Evolutionary conservation across 768 basidiomycete genomes (phyloP).

Genomic region (Lactifluus hygrophoroides): DNA sequence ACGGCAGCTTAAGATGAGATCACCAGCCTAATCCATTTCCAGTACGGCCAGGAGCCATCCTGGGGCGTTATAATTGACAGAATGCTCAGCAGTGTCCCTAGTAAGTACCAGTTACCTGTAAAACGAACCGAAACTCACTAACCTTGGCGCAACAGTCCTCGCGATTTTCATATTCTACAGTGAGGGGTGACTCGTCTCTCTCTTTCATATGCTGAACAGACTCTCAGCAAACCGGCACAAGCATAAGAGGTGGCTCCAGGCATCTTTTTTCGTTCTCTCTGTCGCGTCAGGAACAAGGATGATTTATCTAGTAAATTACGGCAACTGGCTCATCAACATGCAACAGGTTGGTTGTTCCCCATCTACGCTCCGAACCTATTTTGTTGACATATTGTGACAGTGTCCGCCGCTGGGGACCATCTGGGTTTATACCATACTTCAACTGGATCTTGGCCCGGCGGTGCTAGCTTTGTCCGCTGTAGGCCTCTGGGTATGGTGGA

Average conservation of each 20-base stretch:
- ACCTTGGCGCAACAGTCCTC: conserved; percentile 41
- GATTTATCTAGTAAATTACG: conserved; percentile 61
- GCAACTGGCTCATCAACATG: conserved; percentile 66
- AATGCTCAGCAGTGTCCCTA: conserved; percentile 61
- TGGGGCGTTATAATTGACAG: conserved; percentile 42
- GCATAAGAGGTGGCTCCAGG: conserved; percentile 41
- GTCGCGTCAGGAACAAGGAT: conserved; percentile 51
- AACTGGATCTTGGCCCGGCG: conserved; percentile 58
- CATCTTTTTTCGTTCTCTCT: conserved; percentile 50
- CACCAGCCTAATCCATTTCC: conserved; percentile 74
- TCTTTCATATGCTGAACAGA: background rate
- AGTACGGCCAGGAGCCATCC: conserved; percentile 59
- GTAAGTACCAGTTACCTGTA: conserved; percentile 37
- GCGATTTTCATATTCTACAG: conserved; percentile 71
- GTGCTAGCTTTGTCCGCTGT: conserved; percentile 46
- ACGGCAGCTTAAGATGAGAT: too few species aligned
- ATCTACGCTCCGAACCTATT: background rate
- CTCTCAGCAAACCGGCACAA: conserved; percentile 61
- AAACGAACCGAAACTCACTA: background rate
- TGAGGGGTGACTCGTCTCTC: conserved; percentile 29
- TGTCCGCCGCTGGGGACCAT: conserved; percentile 68
- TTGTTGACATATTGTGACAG: conserved; percentile 31
- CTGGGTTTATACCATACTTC: conserved; percentile 70
- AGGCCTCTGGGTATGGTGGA: conserved; percentile 54
- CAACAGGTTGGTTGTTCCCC: conserved; percentile 45